phyloP scores from a whole-genome alignment of 1,284 basidiomycete genomes.

The Pascua guehoae region DNA sequence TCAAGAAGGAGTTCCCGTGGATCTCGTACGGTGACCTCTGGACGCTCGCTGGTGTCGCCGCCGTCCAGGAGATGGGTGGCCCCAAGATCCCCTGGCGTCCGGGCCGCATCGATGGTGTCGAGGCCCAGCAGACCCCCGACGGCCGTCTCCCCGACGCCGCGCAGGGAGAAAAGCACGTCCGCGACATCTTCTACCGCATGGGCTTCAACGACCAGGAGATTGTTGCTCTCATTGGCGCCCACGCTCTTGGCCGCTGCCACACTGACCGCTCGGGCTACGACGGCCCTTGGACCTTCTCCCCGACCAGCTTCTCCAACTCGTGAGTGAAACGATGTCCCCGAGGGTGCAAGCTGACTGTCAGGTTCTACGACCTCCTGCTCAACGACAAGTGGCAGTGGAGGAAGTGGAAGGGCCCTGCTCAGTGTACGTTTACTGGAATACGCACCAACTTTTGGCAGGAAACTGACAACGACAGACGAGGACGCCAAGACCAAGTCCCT shows the following conservation, averaged over 20 bases:
- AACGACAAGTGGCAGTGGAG: conserved; percentile 67
- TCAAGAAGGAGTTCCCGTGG: conserved; percentile 80
- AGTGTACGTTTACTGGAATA: conserved; percentile 10
- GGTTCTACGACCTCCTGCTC: conserved; percentile 56
- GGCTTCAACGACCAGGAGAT: conserved; percentile 97
- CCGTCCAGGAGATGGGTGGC: conserved; percentile 63
- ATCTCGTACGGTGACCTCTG: conserved; percentile 91
- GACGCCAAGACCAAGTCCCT: conserved; percentile 83
- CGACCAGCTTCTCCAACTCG: conserved; percentile 66
- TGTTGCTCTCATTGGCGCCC: conserved; percentile 88
- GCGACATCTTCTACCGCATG: conserved; percentile 90
- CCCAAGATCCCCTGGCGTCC: conserved; percentile 79
- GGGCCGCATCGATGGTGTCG: conserved; percentile 79
- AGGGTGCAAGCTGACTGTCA: background rate
- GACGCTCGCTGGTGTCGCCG: conserved; percentile 72
- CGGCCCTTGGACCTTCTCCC: conserved; percentile 59
- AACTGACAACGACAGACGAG: conserved; percentile 60
- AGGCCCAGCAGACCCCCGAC: conserved; percentile 75
- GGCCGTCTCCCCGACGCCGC: conserved; percentile 90
- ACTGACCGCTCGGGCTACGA: conserved; percentile 74
- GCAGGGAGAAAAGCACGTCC: conserved; percentile 79
- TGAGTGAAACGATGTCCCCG: background rate
- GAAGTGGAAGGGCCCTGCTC: conserved; percentile 52
- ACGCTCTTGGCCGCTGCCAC: conserved; percentile 94
- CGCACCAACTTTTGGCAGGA: background rate